These are phyloP conservation scores for Haplographium delicatum DNA, from an alignment of 495 filamentous ascomycete species.

Conservation along the genomic window DNA sequence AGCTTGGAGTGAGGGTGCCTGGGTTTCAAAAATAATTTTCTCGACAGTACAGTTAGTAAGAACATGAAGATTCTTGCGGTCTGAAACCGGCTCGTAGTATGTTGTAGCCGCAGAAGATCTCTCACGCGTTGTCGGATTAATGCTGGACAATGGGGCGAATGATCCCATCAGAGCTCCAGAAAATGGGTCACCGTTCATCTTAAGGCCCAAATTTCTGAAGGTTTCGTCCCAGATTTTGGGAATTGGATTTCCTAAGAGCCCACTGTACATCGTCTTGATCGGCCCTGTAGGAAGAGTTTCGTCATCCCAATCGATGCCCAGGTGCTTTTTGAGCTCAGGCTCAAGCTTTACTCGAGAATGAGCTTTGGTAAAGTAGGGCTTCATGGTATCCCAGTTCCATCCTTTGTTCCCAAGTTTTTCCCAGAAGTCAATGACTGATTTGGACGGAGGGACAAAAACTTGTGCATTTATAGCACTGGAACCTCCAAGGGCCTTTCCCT, in stretches of 20 bases:
- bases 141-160: conserved; percentile 39
- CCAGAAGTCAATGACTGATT: no score
- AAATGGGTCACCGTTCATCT: conserved; percentile 45
- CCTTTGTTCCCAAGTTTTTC: conserved; percentile 59
- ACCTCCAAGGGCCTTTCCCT: conserved; percentile 56
- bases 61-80: conserved; percentile 44
- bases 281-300: no score
- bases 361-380: neutral
- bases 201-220: no score
- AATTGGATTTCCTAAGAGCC: no score
- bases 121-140: conserved; percentile 39
- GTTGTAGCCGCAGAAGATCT: conserved; percentile 47
- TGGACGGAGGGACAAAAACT: no score
- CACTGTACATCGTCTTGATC: no score
- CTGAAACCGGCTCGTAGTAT: conserved; percentile 39
- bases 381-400: conserved; percentile 56
- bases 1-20: conserved; percentile 39
- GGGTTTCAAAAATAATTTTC: conserved; percentile 50
- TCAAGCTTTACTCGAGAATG: neutral
- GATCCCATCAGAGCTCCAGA: conserved; percentile 41
- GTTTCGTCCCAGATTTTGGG: no score
- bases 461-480: conserved; percentile 56
- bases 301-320: no score
- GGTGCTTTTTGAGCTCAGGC: neutral
- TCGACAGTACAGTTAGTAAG: conserved; percentile 56